Base-by-base conservation (phyloP, 202 grass and related monocot species). In the Setaria viridis region DNA sequence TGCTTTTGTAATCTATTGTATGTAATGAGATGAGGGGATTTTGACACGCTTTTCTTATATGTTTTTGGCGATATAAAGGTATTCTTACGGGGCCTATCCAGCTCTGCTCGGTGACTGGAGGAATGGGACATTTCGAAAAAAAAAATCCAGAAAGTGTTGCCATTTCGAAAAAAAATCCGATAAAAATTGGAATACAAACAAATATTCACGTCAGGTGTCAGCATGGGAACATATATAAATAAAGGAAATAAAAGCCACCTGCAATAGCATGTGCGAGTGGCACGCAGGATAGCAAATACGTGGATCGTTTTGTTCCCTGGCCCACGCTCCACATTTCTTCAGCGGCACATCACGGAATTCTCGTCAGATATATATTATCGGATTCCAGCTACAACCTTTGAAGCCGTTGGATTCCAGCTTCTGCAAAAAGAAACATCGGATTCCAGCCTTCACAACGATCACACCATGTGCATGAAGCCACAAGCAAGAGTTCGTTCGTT, bases 1-100 rank as follows among this genome's bases (percentile, higher is more conserved):
- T 54, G 30, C 62, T 74, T 70, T 20, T 91, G 76, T 84, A 67
- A 87, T 77, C 62, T 81, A 80, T 80, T 84, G 53, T 81, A 84
- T 85, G 89, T 87, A 87, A 87, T 59, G 85, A 85, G 74, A 67
- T 80, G 11, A 76, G 64, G 48, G 2, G 41, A 45, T 43, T 15
- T 5, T 60, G 33, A 59, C 6, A 77, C 15, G 63, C 69, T 81
- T 41, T 67, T 67, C 20, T 30, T 51, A 43, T n/a, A 6, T 41
- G 30, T 57, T 81, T 72, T 73, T 68, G 30, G 35, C 70, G 74
- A 70, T 82, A 76, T 81, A 75, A 35, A 41, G 42, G 13, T 51
- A 5, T 49, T 46, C 34, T 67, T 46, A 35, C 0, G n/a, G 68
- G 46, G 64, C 29, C 7, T 6, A 41, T 82, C 10, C 21, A 33